Evolutionary conservation across 2,329 filamentous ascomycete genomes (phyloP), one percentile per base, ranked within the genome.

Genomic region (Phialemoniopsis sp.): DNA sequence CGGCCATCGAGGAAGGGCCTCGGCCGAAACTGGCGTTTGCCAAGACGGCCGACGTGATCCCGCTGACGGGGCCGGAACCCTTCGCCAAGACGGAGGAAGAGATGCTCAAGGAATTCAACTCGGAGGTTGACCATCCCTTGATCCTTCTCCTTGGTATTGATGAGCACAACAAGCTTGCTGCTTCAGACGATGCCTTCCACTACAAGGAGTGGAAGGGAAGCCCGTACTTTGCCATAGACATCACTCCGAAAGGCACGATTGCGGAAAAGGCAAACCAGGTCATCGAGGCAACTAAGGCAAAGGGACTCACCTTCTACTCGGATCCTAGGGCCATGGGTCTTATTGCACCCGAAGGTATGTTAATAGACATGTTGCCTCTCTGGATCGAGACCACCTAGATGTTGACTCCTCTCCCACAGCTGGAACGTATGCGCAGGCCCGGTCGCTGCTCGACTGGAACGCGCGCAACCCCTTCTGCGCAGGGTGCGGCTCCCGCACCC

Each of bases 381-480:
- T 26, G 21, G 10, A n/a, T n/a, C n/a, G n/a, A n/a, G n/a, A n/a
- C n/a, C n/a, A n/a, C n/a, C n/a, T n/a, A n/a, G n/a, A n/a, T n/a
- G n/a, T n/a, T n/a, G n/a, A n/a, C n/a, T n/a, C n/a, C 21, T 26
- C 21, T 26, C 21, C 8, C 10, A 14, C 46, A 93, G 93, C 90
- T 43, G 89, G 90, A 36, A 86, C 95, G 34, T 95, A 89, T 51
- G 91, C 89, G 13, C 88, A 95, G 63, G 87, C 89, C 8, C 82
- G 91, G 40, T 86, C 89, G 34, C 73, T 96, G 18, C 71, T 94
- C 29, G 93, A 97, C 67, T 98, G 93, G 93, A 97, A 98, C 66
- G 74, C 74, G 18, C 85, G 91, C 37, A 95, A 95, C 64, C 86
- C 85, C 21, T 98, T 89, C 72, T 98, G 93, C 62, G 89, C 82